Percentiles rank a stretch among this genome's conserved stretches.
Evolutionary conservation across 2,329 filamentous ascomycete species (phyloP).

Genomic region (Aspergillus alliaceus): DNA sequence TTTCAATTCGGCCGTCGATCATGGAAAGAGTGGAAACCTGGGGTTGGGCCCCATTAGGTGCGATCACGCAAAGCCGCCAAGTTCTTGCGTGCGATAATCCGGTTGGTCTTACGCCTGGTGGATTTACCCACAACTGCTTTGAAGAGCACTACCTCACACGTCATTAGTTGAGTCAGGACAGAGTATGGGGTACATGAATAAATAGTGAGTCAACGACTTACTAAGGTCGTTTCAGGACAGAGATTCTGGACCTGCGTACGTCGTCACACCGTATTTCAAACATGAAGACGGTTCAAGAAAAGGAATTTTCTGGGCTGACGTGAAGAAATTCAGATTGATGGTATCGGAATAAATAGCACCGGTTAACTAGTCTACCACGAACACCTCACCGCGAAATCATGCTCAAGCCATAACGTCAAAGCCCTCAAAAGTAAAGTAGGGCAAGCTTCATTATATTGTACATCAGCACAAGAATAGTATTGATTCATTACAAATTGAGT

Average conservation of each 20-base stretch:
- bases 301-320: too few species aligned
- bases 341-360: constrained; percentile 1
- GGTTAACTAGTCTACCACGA: constrained; percentile 2
- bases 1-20: background rate
- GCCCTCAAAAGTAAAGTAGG: background rate
- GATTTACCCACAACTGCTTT: background rate
- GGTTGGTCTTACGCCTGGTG: background rate
- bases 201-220: background rate
- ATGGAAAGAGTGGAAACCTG: background rate
- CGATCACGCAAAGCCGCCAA: constrained; percentile 31
- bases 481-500: constrained; percentile 18
- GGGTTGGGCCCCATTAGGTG: constrained; percentile 18
- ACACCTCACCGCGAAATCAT: constrained; percentile 10
- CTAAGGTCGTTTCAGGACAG: background rate
- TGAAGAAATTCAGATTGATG: too few species aligned
- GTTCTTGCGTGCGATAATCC: constrained; percentile 14
- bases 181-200: background rate
- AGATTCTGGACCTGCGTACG: background rate
- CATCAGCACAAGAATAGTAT: background rate
- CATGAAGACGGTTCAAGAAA: background rate
- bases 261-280: background rate
- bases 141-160: too few species aligned
- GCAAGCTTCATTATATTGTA: constrained; percentile 11
- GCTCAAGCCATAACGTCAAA: constrained; percentile 5
- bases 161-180: background rate